A percentile compares a stretch with the other conserved stretches of the same genome.
phyloP scores from a whole-genome alignment of 164 flowering plant genomes.

The Stephania yunnanensis region DNA sequence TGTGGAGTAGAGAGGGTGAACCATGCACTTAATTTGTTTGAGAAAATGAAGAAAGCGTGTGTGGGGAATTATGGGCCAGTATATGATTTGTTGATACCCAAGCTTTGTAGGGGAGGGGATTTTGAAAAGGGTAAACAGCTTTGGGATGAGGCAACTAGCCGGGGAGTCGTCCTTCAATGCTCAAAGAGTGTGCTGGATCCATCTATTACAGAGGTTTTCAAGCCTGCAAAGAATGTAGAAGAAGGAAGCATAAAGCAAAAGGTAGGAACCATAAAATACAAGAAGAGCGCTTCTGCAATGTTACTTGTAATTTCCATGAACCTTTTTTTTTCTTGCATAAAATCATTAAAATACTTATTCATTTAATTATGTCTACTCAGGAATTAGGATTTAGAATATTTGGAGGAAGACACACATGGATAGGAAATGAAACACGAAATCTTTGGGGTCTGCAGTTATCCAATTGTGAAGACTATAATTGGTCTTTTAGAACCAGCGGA shows the following conservation, averaged over 20 bases:
- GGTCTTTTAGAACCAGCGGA: too few species aligned
- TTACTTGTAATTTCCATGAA: too few species aligned
- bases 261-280: background rate
- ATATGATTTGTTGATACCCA: slow-evolving; percentile 75
- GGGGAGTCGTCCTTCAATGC: slow-evolving; percentile 47
- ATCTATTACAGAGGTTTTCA: slow-evolving; percentile 45
- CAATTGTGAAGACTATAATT: too few species aligned
- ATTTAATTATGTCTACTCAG: too few species aligned
- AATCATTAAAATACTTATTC: too few species aligned
- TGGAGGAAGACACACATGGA: too few species aligned
- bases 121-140: slow-evolving; percentile 65
- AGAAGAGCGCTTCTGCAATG: background rate
- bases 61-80: slow-evolving; percentile 55
- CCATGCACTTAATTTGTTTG: slow-evolving; percentile 57
- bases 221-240: slow-evolving; percentile 35
- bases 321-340: too few species aligned
- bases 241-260: slow-evolving; percentile 10
- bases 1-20: slow-evolving; percentile 61
- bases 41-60: slow-evolving; percentile 46
- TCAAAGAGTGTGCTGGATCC: slow-evolving; percentile 55
- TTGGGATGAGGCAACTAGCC: slow-evolving; percentile 62
- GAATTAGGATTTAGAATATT: too few species aligned
- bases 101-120: slow-evolving; percentile 61
- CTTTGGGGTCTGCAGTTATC: too few species aligned
- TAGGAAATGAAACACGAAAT: too few species aligned